Percentiles rank a stretch among this genome's conserved stretches.
These are phyloP conservation scores for Arthrocladium fulminans DNA, from an alignment of 2,329 filamentous ascomycete genomes.

Conservation along the genomic window DNA sequence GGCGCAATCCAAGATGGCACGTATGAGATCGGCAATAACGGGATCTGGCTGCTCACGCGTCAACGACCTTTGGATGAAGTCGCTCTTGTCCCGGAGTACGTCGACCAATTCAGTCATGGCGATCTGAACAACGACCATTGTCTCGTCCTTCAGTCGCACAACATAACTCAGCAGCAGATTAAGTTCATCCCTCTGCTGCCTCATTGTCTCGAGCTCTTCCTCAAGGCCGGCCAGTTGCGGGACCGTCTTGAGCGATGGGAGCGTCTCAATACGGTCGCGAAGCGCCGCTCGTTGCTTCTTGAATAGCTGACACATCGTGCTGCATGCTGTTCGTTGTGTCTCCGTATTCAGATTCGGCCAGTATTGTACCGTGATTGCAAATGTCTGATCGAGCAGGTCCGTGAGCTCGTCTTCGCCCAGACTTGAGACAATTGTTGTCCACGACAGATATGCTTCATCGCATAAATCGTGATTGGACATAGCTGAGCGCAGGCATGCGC, in stretches of 20 bases:
- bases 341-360: conserved; percentile 60
- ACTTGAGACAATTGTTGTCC: conserved; percentile 66
- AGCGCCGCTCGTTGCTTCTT: conserved; percentile 54
- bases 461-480: conserved; percentile 67
- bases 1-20: conserved; percentile 75
- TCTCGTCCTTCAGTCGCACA: conserved; percentile 70
- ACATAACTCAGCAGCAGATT: conserved; percentile 63
- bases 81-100: conserved; percentile 65
- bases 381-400: conserved; percentile 74
- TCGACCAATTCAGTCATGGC: conserved; percentile 67
- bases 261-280: conserved; percentile 57
- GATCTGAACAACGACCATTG: conserved; percentile 73
- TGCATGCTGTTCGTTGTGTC: conserved; percentile 51
- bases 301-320: conserved; percentile 58
- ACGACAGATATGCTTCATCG: conserved; percentile 70
- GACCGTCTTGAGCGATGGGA: conserved; percentile 70
- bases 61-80: conserved; percentile 67
- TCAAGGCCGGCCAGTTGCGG: conserved; percentile 61
- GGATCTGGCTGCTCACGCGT: conserved; percentile 75
- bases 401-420: conserved; percentile 72
- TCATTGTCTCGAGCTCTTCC: conserved; percentile 54
- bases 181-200: conserved; percentile 55
- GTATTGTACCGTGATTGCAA: conserved; percentile 74
- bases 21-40: conserved; percentile 60
- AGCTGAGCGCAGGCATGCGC: conserved; percentile 82